Conservation (phyloP, 257 asterid genomes). For the Scutellaria minor region DNA sequence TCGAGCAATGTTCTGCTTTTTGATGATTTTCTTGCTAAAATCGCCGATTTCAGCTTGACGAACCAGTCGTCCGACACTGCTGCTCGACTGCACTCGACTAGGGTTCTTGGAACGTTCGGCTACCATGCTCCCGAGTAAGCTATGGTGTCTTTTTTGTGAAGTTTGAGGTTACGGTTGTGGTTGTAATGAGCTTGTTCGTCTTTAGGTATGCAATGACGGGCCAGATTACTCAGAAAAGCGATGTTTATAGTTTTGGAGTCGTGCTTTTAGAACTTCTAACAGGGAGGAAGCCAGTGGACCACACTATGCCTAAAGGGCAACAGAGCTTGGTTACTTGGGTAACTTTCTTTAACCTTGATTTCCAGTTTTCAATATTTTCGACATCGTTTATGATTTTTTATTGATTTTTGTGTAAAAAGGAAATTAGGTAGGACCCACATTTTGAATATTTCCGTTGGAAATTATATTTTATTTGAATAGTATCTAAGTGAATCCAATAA, state of each 20-base stretch:
- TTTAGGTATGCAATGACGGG: conserved; percentile 91
- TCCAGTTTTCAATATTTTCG: no score
- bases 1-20: conserved; percentile 92
- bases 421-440: no score
- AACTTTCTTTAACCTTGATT: neutral
- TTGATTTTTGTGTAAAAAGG: no score
- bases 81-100: conserved; percentile 90
- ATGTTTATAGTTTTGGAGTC: conserved; percentile 87
- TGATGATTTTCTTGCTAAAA: conserved; percentile 74
- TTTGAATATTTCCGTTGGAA: no score
- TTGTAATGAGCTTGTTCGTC: neutral
- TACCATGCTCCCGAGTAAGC: conserved; percentile 94
- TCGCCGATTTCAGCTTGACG: conserved; percentile 82
- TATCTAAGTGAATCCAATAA: no score
- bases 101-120: conserved; percentile 91
- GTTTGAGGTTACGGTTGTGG: neutral
- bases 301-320: conserved; percentile 96
- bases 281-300: conserved; percentile 92
- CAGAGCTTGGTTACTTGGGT: conserved; percentile 95
- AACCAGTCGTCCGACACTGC: conserved; percentile 93
- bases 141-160: neutral
- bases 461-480: no score
- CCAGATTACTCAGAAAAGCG: conserved; percentile 84
- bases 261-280: conserved; percentile 79
- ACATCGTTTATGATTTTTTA: no score